Evolutionary conservation across 495 filamentous ascomycete genomes (phyloP).

Genomic region (Neohortaea acidophila): DNA sequence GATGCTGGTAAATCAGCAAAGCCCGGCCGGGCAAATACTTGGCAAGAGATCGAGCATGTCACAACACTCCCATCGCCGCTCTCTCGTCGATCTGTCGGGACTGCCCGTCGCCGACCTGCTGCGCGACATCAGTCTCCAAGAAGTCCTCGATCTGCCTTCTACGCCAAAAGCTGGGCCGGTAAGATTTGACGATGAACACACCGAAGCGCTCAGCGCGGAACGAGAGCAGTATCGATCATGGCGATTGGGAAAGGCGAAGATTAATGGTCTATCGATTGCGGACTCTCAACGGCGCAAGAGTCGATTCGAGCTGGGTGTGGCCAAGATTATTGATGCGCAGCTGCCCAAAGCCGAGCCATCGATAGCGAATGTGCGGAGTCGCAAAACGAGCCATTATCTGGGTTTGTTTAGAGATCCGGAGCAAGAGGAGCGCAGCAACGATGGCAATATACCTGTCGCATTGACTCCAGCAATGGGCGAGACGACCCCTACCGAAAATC

Average conservation of each 20-base stretch:
- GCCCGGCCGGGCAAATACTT: slow-evolving; percentile 1
- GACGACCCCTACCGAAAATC: neutral
- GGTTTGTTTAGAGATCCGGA: slow-evolving; percentile 88
- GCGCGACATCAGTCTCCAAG: neutral
- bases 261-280: slow-evolving; percentile 14
- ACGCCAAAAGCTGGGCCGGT: slow-evolving; percentile 1
- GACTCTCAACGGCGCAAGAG: slow-evolving; percentile 14
- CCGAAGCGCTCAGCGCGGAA: slow-evolving; percentile 9
- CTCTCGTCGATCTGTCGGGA: slow-evolving; percentile 12
- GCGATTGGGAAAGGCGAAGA: slow-evolving; percentile 26
- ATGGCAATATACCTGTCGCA: too few relatives aligned
- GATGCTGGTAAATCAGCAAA: neutral
- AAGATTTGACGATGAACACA: neutral
- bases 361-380: slow-evolving; percentile 59
- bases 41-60: slow-evolving; percentile 13
- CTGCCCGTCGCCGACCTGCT: slow-evolving; percentile 2
- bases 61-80: slow-evolving; percentile 12
- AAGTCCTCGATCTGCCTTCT: neutral
- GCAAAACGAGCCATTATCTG: slow-evolving; percentile 86
- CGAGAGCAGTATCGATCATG: slow-evolving; percentile 26
- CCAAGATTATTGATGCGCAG: slow-evolving; percentile 72
- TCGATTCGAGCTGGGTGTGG: slow-evolving; percentile 38
- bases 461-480: too few relatives aligned
- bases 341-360: slow-evolving; percentile 54
- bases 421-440: slow-evolving; percentile 26